phyloP scores from a whole-genome alignment of 192 early-diverging fungal genomes.

The Mortierella alpina region DNA sequence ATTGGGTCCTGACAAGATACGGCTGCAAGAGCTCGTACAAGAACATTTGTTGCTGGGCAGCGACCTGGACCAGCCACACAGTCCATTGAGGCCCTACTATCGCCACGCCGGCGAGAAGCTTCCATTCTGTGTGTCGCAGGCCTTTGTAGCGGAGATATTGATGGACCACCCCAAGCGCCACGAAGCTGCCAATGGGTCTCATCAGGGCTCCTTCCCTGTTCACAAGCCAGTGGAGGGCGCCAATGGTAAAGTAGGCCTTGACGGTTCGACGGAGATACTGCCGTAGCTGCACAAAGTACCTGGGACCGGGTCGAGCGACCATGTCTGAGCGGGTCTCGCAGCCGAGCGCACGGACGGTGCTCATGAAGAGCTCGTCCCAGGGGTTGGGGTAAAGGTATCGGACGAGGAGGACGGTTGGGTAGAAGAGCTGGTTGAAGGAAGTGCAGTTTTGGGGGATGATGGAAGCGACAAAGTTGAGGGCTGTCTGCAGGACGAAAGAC shows the following conservation, averaged over 20 bases:
- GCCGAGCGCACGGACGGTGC: constrained; percentile 9
- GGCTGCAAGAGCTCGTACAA: constrained; percentile 44
- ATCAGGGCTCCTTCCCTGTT: constrained; percentile 4
- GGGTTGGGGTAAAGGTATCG: constrained; percentile 29
- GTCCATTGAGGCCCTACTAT: constrained; percentile 31
- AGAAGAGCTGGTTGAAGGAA: constrained; percentile 37
- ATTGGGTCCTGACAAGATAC: constrained; percentile 27
- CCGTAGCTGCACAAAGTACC: constrained; percentile 20
- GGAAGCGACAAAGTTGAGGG: constrained; percentile 13
- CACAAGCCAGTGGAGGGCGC: constrained; percentile 20
- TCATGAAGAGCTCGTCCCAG: constrained; percentile 40
- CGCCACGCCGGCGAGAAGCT: neutral
- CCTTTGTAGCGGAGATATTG: constrained; percentile 25
- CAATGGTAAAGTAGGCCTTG: constrained; percentile 24
- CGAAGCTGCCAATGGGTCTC: neutral
- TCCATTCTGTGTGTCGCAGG: neutral
- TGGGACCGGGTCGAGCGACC: constrained; percentile 19
- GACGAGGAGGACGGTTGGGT: constrained; percentile 25
- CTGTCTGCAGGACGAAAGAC: constrained; percentile 24
- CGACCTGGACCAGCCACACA: constrained; percentile 32
- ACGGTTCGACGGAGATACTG: constrained; percentile 21
- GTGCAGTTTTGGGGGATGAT: constrained; percentile 14
- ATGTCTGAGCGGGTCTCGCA: constrained; percentile 31
- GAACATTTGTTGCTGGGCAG: constrained; percentile 34
- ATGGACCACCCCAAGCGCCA: constrained; percentile 8